phyloP scores from a whole-genome alignment of 1,284 basidiomycete species.

The Ustilago xerochloae region DNA sequence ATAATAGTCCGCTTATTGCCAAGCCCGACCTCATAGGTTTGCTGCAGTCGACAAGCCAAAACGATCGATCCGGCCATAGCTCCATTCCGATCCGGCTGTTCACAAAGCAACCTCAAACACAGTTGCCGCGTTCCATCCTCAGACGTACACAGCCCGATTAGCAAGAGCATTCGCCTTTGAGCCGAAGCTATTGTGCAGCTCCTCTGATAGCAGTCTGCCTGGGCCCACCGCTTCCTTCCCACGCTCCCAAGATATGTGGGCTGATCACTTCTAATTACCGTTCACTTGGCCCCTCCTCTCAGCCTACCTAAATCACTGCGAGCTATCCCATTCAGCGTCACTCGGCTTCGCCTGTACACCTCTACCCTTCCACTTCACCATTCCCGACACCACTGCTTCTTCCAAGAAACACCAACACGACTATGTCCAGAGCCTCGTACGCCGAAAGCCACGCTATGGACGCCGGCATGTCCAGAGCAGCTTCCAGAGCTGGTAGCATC shows the following conservation, averaged over 20 bases:
- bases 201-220: neutral
- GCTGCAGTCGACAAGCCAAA: too few relatives aligned
- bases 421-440: conserved; percentile 14
- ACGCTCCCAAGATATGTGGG: conserved; percentile 5
- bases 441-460: conserved; percentile 27
- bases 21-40: too few relatives aligned
- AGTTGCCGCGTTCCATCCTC: neutral
- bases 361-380: neutral
- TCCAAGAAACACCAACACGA: neutral
- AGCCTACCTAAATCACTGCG: too few relatives aligned
- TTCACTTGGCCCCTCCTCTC: neutral
- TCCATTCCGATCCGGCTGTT: neutral
- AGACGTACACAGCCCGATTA: neutral
- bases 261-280: neutral
- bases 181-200: neutral
- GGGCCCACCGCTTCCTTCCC: neutral
- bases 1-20: too few relatives aligned
- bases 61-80: neutral
- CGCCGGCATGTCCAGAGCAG: conserved; percentile 24
- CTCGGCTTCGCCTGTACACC: neutral
- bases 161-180: too few relatives aligned
- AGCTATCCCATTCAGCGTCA: too few relatives aligned
- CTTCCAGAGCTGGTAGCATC: conserved; percentile 49
- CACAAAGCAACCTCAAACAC: too few relatives aligned
- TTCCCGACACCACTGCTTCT: neutral